Base-by-base conservation (phyloP, 2,329 filamentous ascomycete species). In the Pseudogymnoascus sp. region DNA sequence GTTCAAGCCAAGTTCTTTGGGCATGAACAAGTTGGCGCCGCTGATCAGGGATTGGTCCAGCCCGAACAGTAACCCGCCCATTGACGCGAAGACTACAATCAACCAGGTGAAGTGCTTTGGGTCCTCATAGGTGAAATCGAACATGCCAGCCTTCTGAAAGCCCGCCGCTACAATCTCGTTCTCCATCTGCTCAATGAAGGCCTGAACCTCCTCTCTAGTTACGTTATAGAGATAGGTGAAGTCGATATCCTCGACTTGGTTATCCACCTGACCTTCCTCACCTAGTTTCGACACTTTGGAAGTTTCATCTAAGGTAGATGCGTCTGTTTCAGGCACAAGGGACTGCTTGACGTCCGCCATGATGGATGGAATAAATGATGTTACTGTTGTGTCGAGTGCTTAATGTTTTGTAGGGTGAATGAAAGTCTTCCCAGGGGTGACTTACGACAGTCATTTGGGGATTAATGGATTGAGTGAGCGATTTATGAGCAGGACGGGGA, bases 31-130 rank as follows among this genome's bases (percentile, higher is more conserved):
- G 68, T 87, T 87, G 59, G 87, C 87, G 60, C 87, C 87, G 12
- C 82, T 86, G 68, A 90, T 90, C 61, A 90, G 77, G 55, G 84
- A 87, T 74, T 90, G 87, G 69, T 90, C 87, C 21, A 90, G 78
- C 64, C 87, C 87, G 1, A 85, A 88, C 0, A 90, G 80, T 21
- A 90, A 75, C 71, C 87, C 87, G 60, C 87, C 87, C 83, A 89
- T 87, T 27, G 83, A 86, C 13, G 86, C 86, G 65, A 89, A 89
- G 1, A 79, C 82, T 21, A 88, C 85, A 13, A 89, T 78, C 12
- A 87, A 74, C 77, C 81, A 87, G 25, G 86, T 89, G 71, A 89
- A 90, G 68, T 84, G 74, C 60, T 77, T 82, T 0, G 86, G 84
- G 70, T 88, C 80, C 59, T 77, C 78, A 73, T 88, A 84, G 33